Base-by-base conservation (phyloP, 2,329 filamentous ascomycete species). In the Aspergillus costaricaensis region DNA sequence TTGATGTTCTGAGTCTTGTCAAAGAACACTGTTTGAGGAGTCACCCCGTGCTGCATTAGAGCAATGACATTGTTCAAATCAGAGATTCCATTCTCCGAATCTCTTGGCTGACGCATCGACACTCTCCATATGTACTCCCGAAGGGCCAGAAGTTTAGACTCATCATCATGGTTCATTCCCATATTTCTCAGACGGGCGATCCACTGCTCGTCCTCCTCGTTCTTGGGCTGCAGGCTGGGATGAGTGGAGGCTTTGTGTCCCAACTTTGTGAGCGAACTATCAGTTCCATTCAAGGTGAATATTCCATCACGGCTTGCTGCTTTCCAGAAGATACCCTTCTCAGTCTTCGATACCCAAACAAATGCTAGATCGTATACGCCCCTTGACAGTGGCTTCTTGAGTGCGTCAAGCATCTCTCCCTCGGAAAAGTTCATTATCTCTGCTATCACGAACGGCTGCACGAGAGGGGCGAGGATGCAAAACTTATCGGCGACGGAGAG, bases 131-230 rank as follows among this genome's bases (percentile, higher is more conserved):
- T 91, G 70, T 96, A 98, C 71, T 97, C 93, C 59, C 91, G 84
- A 10, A 99, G 81, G 5, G 88, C 90, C 38, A 98, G 80, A 2
- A 99, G 79, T 74, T 99, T 98, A 71, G 90, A 86, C 66, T 99
- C 95, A 67, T 99, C 94, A 48, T 97, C 93, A 1, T 82, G 72
- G 1, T 83, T 81, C 80, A 99, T 86, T 0, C 95, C 95, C 44
- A 96, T 86, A 65, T 91, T 96, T 54, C 91, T 86, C 51, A 99
- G 79, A 65, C 92, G 90, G 14, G 85, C 82, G n/a, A 99, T 80
- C 93, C 95, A 98, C 67, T 92, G 87, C 63, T 97, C 92, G 71
- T 99, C 95, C 74, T 98, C 94, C 8, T 96, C 92, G 66, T 93
- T 96, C 71, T 88, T 93, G 0, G 85, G 78, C 3, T 90, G 79